Percentiles rank a stretch among this genome's conserved stretches.
Conservation (phyloP, 495 filamentous ascomycete species). For the Aspergillus affinis region DNA sequence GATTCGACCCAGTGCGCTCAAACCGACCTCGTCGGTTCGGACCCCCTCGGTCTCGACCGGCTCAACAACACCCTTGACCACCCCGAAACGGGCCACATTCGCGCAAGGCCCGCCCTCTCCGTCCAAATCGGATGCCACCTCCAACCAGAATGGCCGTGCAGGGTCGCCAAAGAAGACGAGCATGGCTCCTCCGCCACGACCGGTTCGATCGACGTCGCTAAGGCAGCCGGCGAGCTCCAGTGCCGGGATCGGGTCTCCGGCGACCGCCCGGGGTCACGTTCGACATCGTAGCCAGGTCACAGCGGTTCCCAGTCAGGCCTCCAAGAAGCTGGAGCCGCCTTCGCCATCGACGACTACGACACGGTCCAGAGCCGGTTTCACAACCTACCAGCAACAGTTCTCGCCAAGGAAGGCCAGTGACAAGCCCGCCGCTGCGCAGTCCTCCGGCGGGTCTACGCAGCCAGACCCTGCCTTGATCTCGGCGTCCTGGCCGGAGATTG, state of each 20-base stretch:
- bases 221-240: slow-evolving; percentile 31
- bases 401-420: slow-evolving; percentile 65
- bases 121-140: slow-evolving; percentile 22
- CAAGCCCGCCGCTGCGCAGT: slow-evolving; percentile 46
- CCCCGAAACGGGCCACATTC: slow-evolving; percentile 21
- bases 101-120: slow-evolving; percentile 31
- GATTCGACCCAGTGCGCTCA: slow-evolving; percentile 30
- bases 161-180: slow-evolving; percentile 38
- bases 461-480: slow-evolving; percentile 24
- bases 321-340: slow-evolving; percentile 14
- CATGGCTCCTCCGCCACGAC: slow-evolving; percentile 40
- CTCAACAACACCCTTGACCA: background rate
- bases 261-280: slow-evolving; percentile 29
- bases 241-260: slow-evolving; percentile 14
- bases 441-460: slow-evolving; percentile 8
- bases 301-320: slow-evolving; percentile 17
- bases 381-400: slow-evolving; percentile 68
- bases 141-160: slow-evolving; percentile 23
- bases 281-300: slow-evolving; percentile 42
- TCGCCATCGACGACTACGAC: slow-evolving; percentile 20
- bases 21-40: slow-evolving; percentile 16
- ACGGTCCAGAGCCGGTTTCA: slow-evolving; percentile 55
- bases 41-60: slow-evolving; percentile 17
- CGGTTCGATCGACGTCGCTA: slow-evolving; percentile 42
- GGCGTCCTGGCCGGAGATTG: slow-evolving; percentile 56